Evolutionary conservation across 2,329 filamentous ascomycete genomes (phyloP), one percentile per base, ranked within the genome.

Genomic region (Aspergillus intermedius): DNA sequence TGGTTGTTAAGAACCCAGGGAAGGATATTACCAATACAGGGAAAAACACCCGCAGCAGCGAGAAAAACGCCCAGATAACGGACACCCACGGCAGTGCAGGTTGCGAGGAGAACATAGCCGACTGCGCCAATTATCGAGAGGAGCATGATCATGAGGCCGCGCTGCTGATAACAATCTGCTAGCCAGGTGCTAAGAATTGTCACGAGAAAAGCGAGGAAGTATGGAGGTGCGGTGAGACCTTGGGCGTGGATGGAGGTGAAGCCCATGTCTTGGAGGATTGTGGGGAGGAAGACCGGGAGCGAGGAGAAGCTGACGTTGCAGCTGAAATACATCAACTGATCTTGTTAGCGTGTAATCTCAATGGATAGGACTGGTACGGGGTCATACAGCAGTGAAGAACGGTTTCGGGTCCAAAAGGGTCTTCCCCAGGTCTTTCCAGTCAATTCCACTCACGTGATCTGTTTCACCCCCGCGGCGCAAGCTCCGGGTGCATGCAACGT

Each of bases 1-100:
- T 87, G 83, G 61, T 87, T 87, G 62, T 87, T 78, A 2, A 84
- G 65, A 1, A 86, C 83, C 64, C 85, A 86, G 0, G 85, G 84
- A 32, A 89, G 77, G 7, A 86, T 83, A 53, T 87, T 86, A 3
- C 81, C 80, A 30, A 88, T 82, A 57, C 78, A 79, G 0, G 84
- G 81, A 42, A 88, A 84, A 21, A 88, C 78, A 9, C 82, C 82
- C 2, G 73, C 75, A 0, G 81, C 78, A 4, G 81, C 80, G 12
- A 79, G 58, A 60, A 77, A 79, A 1, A 77, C 72, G 3, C 74
- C 76, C 39, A 74, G 68, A 57, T 81, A 81, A n/a, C 75, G 68
- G 4, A 72, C 69, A 2, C 68, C 73, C 3, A 75, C 71, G 2
- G 59, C 79, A 15, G 70, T 71, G 23, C 77, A 77, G 0, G 79